Base-by-base conservation (phyloP, 345 rosid genomes). In the Lenwebbia sp. region DNA sequence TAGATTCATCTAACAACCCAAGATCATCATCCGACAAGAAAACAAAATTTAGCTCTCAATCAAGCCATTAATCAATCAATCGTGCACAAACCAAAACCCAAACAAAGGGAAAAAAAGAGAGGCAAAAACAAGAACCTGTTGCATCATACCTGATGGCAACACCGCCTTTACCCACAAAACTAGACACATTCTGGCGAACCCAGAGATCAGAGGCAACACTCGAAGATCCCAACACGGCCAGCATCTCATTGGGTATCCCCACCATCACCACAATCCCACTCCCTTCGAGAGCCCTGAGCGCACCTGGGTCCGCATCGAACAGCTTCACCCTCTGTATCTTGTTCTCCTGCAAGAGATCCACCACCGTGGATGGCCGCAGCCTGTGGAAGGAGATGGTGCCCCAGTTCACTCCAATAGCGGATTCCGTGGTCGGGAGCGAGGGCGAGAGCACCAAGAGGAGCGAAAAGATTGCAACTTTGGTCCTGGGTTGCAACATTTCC, bases 341-440 rank as follows among this genome's bases (percentile, higher is more conserved):
- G 91, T 97, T 97, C 15, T 87, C 93, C 88, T 91, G 93, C 90
- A 97, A 89, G 86, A 96, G 98, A 96, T 95, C 94, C 94, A 96
- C 98, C 89, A 96, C 99, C 1, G 98, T 93, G 0, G 98, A 95
- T 19, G 99, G 98, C 87, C 88, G 87, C 62, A 96, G 85, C 94
- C 87, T 92, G 92, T 91, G 96, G 89, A 81, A 91, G 12, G 99
- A 94, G 33, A 95, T 0, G 21, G 98, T 88, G 55, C 99, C 99
- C 99, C 99, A 97, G 93, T 97, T 97, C 84, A 94, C 96, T 55
- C 99, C 99, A 57, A 95, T 91, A 6, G 94, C 94, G 14, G 99
- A 91, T 74, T 95, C 94, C 56, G 89, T 91, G 82, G 62, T 85
- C 60, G 56, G 53, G 82, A 87, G 54, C 30, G 86, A 89, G 23